phyloP scores from a whole-genome alignment of 2,329 filamentous ascomycete genomes.

The Metarhizium sp. region DNA sequence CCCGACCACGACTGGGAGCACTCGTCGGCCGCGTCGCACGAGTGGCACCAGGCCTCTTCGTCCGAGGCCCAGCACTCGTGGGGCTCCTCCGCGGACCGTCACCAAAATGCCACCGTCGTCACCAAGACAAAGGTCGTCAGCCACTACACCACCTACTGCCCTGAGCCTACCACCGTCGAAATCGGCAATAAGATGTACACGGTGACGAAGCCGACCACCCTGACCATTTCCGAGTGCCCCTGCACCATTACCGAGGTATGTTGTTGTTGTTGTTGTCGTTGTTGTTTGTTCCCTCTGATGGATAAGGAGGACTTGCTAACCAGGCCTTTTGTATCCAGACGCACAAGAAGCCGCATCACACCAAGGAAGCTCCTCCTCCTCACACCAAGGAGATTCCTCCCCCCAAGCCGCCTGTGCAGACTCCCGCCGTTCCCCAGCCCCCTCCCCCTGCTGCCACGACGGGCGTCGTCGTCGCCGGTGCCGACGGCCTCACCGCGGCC shows the following conservation, averaged over 20 bases:
- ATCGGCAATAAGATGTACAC: slow-evolving; percentile 42
- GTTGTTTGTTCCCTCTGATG: background rate
- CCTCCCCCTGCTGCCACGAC: slow-evolving; percentile 1
- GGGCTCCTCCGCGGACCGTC: too few species aligned
- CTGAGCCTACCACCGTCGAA: slow-evolving; percentile 40
- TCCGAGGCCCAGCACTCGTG: background rate
- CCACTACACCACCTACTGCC: slow-evolving; percentile 31
- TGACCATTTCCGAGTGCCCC: slow-evolving; percentile 47
- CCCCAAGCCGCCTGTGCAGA: background rate
- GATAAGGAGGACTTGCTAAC: too few species aligned
- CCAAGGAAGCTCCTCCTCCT: background rate
- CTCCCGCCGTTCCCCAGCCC: background rate
- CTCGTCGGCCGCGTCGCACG: too few species aligned
- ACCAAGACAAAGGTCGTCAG: slow-evolving; percentile 27
- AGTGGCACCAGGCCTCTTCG: too few species aligned
- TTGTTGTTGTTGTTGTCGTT: background rate
- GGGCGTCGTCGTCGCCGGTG: slow-evolving; percentile 10
- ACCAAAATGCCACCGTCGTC: slow-evolving; percentile 8
- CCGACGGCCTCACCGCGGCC: slow-evolving; percentile 9
- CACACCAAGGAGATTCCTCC: background rate
- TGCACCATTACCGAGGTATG: slow-evolving; percentile 34
- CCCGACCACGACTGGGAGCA: background rate
- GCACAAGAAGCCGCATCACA: background rate
- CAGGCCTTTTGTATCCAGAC: background rate
- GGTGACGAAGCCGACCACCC: slow-evolving; percentile 41